Evolutionary conservation across 2,329 filamentous ascomycete species (phyloP).

Genomic region (Penicillium sp.): DNA sequence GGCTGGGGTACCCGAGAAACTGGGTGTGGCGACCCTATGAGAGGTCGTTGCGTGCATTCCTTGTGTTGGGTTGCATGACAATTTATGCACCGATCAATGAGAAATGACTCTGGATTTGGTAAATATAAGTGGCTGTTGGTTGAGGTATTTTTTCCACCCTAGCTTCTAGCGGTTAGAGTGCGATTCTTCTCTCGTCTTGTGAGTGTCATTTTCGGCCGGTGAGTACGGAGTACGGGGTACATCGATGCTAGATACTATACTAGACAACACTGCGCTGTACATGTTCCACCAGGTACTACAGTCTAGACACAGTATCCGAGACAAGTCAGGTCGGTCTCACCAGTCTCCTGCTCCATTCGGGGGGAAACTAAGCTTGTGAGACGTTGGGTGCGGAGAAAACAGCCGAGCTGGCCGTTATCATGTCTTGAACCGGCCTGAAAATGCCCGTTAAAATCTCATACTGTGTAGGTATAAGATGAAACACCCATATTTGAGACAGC

Average conservation of each 20-base stretch:
- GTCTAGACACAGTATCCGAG: background rate
- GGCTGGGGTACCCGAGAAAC: slow-evolving; percentile 4
- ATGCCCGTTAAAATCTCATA: background rate
- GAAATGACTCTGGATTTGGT: background rate
- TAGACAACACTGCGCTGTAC: background rate
- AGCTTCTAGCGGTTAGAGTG: no score
- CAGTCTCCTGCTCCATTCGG: background rate
- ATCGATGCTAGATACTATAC: background rate
- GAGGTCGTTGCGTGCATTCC: background rate
- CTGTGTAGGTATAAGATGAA: background rate
- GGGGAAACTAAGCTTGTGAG: background rate
- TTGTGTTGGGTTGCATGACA: slow-evolving; percentile 1
- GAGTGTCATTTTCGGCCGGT: no score
- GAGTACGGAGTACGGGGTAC: no score
- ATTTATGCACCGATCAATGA: background rate
- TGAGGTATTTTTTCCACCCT: background rate
- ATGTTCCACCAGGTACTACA: background rate
- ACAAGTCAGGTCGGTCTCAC: background rate
- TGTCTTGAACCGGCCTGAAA: background rate
- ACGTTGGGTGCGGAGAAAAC: background rate
- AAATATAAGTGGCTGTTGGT: background rate
- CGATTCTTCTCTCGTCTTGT: no score
- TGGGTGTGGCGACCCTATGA: slow-evolving; percentile 6
- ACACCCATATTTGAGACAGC: background rate
- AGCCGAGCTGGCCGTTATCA: background rate